These are phyloP conservation scores for Xylaria sp. DNA, from an alignment of 2,329 filamentous ascomycete species.

Conservation along the genomic window DNA sequence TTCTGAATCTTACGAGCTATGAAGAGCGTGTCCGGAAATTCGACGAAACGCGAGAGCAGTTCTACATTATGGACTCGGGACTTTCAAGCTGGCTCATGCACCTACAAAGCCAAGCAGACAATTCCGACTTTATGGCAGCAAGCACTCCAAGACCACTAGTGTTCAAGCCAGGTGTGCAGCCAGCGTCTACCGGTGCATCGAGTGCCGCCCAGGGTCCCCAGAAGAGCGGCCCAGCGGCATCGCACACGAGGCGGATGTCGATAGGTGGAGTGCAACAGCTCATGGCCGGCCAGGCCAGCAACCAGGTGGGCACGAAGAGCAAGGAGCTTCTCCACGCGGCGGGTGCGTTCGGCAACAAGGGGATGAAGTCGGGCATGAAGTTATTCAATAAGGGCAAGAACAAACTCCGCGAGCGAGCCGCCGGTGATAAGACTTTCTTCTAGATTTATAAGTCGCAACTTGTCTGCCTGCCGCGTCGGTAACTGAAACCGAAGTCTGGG, in stretches of 20 bases:
- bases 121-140: constrained; percentile 51
- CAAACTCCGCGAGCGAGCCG: constrained; percentile 72
- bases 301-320: constrained; percentile 81
- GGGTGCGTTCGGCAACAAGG: constrained; percentile 89
- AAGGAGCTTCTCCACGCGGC: constrained; percentile 90
- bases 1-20: constrained; percentile 73
- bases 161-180: constrained; percentile 31
- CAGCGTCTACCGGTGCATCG: constrained; percentile 20
- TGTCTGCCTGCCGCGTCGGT: constrained; percentile 44
- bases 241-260: constrained; percentile 43
- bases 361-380: constrained; percentile 90
- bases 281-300: constrained; percentile 55
- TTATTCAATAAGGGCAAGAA: constrained; percentile 90
- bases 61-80: constrained; percentile 78
- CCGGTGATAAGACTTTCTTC: constrained; percentile 88
- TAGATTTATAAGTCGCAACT: constrained; percentile 56
- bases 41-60: constrained; percentile 76
- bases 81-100: constrained; percentile 68
- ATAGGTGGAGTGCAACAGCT: constrained; percentile 50
- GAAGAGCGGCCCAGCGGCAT: constrained; percentile 49
- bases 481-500: constrained; percentile 10
- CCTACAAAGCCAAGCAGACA: constrained; percentile 61
- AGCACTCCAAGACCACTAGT: constrained; percentile 1
- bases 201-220: constrained; percentile 59
- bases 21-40: constrained; percentile 79